Percentiles rank a stretch among this genome's conserved stretches.
phyloP scores from a whole-genome alignment of 2,329 filamentous ascomycete genomes.

The Fusarium acutatum region DNA sequence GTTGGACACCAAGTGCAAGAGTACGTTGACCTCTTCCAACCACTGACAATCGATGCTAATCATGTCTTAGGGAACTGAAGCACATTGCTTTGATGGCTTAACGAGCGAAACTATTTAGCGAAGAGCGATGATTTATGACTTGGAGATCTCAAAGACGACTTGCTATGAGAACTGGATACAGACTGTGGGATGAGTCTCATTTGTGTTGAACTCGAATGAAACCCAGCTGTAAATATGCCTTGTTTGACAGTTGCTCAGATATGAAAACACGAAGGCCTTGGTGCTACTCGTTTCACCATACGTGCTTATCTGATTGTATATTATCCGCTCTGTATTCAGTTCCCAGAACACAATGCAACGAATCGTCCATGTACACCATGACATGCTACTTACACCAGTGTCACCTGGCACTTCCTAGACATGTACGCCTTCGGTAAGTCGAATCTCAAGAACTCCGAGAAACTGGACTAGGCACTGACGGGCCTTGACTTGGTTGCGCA shows the following conservation, averaged over 20 bases:
- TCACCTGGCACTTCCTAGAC: not conserved
- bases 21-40: slow-evolving; percentile 48
- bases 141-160: not conserved
- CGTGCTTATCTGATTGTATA: not conserved
- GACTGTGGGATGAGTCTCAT: not conserved
- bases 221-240: not conserved
- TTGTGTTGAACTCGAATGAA: not conserved
- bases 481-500: not conserved
- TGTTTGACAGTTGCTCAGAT: not conserved
- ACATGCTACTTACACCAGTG: not conserved
- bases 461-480: not conserved
- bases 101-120: not conserved
- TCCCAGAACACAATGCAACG: not conserved
- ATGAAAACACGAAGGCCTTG: not conserved
- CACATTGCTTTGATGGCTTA: slow-evolving; percentile 62
- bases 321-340: not conserved
- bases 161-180: not conserved
- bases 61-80: slow-evolving; percentile 56
- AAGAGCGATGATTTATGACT: slow-evolving; percentile 3
- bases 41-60: not conserved
- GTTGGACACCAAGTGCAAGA: slow-evolving; percentile 67
- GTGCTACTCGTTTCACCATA: not conserved
- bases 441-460: not conserved
- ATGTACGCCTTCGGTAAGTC: not conserved
- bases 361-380: not conserved